Conservation (phyloP, 1,284 basidiomycete genomes). For the Coriolopsis trogii region DNA sequence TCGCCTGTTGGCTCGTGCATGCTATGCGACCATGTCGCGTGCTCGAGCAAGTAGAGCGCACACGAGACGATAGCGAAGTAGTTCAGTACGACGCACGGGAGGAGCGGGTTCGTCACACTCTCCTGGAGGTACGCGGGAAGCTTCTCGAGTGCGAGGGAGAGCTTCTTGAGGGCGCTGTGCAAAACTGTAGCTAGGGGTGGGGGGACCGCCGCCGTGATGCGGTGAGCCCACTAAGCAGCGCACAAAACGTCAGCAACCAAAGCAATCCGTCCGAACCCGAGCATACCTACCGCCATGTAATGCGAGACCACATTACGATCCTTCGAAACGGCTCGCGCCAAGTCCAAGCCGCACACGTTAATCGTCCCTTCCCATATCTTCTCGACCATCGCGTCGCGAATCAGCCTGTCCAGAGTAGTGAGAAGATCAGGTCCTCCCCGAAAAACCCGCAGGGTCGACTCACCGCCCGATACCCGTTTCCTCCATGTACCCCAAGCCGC, state of each 20-base stretch:
- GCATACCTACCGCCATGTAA: conserved; percentile 37
- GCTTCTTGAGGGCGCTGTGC: conserved; percentile 30
- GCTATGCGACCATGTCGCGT: conserved; percentile 57
- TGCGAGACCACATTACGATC: conserved; percentile 39
- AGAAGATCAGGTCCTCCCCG: not conserved
- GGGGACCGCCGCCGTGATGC: conserved; percentile 45
- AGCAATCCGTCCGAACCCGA: not conserved
- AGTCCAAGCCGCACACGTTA: conserved; percentile 68
- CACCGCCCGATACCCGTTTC: conserved; percentile 67
- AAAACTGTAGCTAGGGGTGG: conserved; percentile 31
- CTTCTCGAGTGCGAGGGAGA: conserved; percentile 42
- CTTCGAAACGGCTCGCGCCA: conserved; percentile 52
- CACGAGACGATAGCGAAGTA: conserved; percentile 56
- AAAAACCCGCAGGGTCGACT: conserved; percentile 24
- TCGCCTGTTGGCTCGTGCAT: conserved; percentile 35
- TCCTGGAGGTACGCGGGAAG: conserved; percentile 39
- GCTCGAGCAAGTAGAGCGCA: conserved; percentile 60
- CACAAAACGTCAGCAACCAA: conserved; percentile 1
- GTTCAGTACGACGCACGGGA: conserved; percentile 57
- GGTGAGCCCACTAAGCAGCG: conserved; percentile 52
- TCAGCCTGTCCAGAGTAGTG: conserved; percentile 36
- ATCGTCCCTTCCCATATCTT: conserved; percentile 84
- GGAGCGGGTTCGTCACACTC: conserved; percentile 42
- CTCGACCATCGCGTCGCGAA: conserved; percentile 74
- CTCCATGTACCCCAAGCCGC: conserved; percentile 84